These are phyloP conservation scores for Gossypium stocksii DNA, from an alignment of 345 rosid species.

Conservation along the genomic window DNA sequence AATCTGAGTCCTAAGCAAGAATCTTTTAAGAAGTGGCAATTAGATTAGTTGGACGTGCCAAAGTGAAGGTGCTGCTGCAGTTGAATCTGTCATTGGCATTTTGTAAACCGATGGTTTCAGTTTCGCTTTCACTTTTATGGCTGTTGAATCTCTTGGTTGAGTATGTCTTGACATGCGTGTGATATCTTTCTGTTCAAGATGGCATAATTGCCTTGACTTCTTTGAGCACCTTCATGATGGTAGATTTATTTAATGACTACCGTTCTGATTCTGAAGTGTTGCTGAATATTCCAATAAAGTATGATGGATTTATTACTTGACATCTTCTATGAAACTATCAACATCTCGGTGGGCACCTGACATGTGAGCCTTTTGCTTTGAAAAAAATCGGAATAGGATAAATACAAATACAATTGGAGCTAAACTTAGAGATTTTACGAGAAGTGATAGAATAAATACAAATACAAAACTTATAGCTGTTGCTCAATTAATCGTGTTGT, in stretches of 20 bases:
- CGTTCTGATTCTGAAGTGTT: constrained; percentile 8
- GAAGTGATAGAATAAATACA: constrained; percentile 30
- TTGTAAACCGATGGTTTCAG: constrained; percentile 6
- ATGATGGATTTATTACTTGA: constrained; percentile 9
- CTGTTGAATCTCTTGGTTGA: not conserved
- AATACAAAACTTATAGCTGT: constrained; percentile 21
- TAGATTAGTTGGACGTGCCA: constrained; percentile 15
- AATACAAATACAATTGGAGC: constrained; percentile 18
- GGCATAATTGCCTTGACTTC: constrained; percentile 7
- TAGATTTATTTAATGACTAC: constrained; percentile 13
- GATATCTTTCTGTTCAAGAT: constrained; percentile 1
- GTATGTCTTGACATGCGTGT: not conserved
- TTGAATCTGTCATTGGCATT: constrained; percentile 1
- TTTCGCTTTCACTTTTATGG: not conserved
- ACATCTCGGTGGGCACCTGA: constrained; percentile 3
- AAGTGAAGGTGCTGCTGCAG: constrained; percentile 8
- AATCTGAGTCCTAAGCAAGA: not conserved
- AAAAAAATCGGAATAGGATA: constrained; percentile 7
- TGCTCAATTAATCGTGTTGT: constrained; percentile 41
- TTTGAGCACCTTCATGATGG: not conserved
- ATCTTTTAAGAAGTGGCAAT: not conserved
- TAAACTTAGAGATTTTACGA: constrained; percentile 18
- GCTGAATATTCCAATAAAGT: constrained; percentile 13
- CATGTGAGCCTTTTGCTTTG: constrained; percentile 1
- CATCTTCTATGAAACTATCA: constrained; percentile 1